Percentiles rank a stretch among this genome's conserved stretches.
Evolutionary conservation across 2,329 filamentous ascomycete genomes (phyloP).

Genomic region (Fusarium hainanense): DNA sequence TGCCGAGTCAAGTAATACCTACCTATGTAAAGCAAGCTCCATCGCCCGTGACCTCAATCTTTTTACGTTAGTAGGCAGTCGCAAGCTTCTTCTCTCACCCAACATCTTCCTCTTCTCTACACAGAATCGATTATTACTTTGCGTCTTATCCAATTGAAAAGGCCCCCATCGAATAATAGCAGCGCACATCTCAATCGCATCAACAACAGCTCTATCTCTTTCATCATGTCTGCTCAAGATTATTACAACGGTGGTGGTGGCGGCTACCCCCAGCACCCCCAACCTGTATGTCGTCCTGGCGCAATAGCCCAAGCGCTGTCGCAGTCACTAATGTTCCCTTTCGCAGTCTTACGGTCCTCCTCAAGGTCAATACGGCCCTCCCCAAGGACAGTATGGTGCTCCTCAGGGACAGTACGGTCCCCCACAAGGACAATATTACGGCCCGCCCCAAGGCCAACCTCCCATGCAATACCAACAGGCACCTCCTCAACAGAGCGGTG

Average conservation of each 20-base stretch:
- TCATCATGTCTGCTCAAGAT: constrained; percentile 55
- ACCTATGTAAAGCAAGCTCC: constrained; percentile 7
- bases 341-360: constrained; percentile 48
- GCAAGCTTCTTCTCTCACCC: constrained; percentile 7
- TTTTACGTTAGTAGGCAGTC: constrained; percentile 2
- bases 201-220: neutral
- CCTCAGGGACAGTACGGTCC: constrained; percentile 47
- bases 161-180: neutral
- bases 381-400: constrained; percentile 46
- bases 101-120: neutral
- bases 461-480: constrained; percentile 59
- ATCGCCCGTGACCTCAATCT: constrained; percentile 21
- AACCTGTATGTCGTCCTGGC: constrained; percentile 49
- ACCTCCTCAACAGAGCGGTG: constrained; percentile 50
- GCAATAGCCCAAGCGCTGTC: neutral
- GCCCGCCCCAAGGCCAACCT: constrained; percentile 52
- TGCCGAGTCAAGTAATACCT: constrained; percentile 1
- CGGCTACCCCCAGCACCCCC: constrained; percentile 55
- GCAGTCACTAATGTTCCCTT: constrained; percentile 24
- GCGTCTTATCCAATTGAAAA: neutral
- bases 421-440: constrained; percentile 47
- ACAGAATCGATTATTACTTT: neutral
- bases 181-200: constrained; percentile 4
- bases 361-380: constrained; percentile 44
- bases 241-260: constrained; percentile 53